These are phyloP conservation scores for Penicillium sp. DNA, from an alignment of 2,329 filamentous ascomycete species.

Conservation along the genomic window DNA sequence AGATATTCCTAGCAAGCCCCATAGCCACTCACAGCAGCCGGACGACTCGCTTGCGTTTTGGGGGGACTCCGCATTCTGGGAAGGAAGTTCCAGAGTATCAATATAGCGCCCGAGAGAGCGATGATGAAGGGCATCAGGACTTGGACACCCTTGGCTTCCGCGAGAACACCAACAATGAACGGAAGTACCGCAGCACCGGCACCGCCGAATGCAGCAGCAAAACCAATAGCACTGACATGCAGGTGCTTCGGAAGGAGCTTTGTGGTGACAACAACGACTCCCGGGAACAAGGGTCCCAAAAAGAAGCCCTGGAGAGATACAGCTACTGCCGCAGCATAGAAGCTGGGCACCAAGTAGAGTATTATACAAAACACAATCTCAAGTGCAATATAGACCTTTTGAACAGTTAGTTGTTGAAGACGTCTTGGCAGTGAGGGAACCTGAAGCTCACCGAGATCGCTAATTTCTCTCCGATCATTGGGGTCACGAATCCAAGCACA, in stretches of 20 bases:
- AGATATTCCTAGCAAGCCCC: not conserved
- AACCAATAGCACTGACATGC: slow-evolving; percentile 72
- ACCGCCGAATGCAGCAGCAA: slow-evolving; percentile 71
- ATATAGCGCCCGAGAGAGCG: slow-evolving; percentile 53
- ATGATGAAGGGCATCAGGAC: slow-evolving; percentile 63
- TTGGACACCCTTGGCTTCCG: slow-evolving; percentile 58
- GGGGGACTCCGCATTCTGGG: not conserved
- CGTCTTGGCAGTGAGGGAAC: too few relatives aligned
- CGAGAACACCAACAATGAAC: slow-evolving; percentile 48
- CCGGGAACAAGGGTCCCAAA: slow-evolving; percentile 71
- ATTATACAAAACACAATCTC: slow-evolving; percentile 69
- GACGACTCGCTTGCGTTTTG: not conserved
- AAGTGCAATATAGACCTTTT: slow-evolving; percentile 60
- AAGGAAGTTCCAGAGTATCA: slow-evolving; percentile 49
- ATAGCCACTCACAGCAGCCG: too few relatives aligned
- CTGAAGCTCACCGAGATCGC: slow-evolving; percentile 50
- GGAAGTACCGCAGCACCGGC: slow-evolving; percentile 63
- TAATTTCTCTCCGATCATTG: slow-evolving; percentile 66
- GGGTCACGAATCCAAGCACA: slow-evolving; percentile 64
- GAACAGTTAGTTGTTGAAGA: not conserved
- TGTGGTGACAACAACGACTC: slow-evolving; percentile 66
- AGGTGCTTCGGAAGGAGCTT: slow-evolving; percentile 68
- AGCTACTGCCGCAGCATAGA: slow-evolving; percentile 71
- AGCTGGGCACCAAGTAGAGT: slow-evolving; percentile 79
- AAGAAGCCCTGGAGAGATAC: slow-evolving; percentile 72